phyloP scores from a whole-genome alignment of 345 rosid genomes.

The Eucalyptus albens region DNA sequence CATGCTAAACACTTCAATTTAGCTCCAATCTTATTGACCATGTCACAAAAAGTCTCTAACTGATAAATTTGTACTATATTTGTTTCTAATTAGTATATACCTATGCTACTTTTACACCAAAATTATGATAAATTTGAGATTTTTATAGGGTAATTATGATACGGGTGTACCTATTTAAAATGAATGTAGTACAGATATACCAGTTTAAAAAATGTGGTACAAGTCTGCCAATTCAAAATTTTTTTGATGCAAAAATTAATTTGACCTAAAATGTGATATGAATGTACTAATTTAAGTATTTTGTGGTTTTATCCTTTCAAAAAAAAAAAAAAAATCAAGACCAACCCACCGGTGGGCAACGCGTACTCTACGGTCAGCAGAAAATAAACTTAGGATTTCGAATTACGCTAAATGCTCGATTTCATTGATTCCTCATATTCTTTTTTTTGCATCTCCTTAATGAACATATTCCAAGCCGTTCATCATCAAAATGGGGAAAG shows the following conservation, averaged over 20 bases:
- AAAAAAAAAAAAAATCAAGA: background rate
- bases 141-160: background rate
- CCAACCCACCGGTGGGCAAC: too few species aligned
- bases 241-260: background rate
- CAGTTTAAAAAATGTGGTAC: accelerated
- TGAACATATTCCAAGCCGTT: background rate
- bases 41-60: background rate
- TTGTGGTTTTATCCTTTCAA: background rate
- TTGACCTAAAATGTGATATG: background rate
- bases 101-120: background rate
- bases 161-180: accelerated
- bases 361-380: too few species aligned
- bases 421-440: background rate
- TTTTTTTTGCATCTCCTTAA: background rate
- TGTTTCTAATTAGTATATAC: too few species aligned
- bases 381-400: background rate
- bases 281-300: background rate
- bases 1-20: background rate
- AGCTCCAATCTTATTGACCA: background rate
- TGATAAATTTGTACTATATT: background rate
- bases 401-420: background rate
- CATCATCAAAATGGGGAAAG: background rate
- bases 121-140: background rate
- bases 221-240: accelerated
- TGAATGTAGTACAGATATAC: accelerated